Conservation (phyloP, 768 basidiomycete genomes). For the Termitomyces sp. region DNA sequence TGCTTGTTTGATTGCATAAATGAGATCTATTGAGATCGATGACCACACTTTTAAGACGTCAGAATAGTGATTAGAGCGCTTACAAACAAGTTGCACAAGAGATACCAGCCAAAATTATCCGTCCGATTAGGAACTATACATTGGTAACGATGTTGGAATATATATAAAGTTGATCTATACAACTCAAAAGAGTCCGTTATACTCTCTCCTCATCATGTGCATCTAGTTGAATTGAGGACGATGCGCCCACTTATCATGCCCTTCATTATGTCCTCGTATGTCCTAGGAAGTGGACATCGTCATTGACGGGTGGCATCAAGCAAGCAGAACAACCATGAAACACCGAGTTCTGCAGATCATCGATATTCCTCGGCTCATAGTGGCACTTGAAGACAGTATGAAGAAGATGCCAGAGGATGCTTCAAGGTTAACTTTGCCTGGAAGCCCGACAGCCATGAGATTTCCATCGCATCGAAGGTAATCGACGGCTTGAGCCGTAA, state of each 20-base stretch:
- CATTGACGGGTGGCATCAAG: not conserved
- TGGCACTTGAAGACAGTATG: slow-evolving; percentile 60
- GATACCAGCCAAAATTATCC: too few species aligned
- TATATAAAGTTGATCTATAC: not conserved
- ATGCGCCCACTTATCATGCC: slow-evolving; percentile 47
- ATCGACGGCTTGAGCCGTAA: slow-evolving; percentile 55
- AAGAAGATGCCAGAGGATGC: slow-evolving; percentile 72
- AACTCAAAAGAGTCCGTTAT: not conserved
- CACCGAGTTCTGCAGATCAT: slow-evolving; percentile 48
- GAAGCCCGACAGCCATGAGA: slow-evolving; percentile 77
- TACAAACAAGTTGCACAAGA: not conserved
- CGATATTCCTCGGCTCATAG: slow-evolving; percentile 39
- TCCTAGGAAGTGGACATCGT: slow-evolving; percentile 14
- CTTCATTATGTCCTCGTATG: slow-evolving; percentile 32
- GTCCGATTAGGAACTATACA: too few species aligned
- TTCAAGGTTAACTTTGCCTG: slow-evolving; percentile 50
- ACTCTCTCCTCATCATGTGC: not conserved
- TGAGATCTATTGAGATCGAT: too few species aligned
- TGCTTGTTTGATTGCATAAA: too few species aligned
- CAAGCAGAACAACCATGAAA: not conserved
- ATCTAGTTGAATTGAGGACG: slow-evolving; percentile 27
- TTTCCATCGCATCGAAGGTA: slow-evolving; percentile 72
- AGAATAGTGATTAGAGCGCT: not conserved
- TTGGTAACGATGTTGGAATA: not conserved
- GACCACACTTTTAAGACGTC: too few species aligned